Evolutionary conservation across 1,284 basidiomycete species (phyloP), one percentile per base, ranked within the genome.

Genomic region (Sanghuangporus baumii): DNA sequence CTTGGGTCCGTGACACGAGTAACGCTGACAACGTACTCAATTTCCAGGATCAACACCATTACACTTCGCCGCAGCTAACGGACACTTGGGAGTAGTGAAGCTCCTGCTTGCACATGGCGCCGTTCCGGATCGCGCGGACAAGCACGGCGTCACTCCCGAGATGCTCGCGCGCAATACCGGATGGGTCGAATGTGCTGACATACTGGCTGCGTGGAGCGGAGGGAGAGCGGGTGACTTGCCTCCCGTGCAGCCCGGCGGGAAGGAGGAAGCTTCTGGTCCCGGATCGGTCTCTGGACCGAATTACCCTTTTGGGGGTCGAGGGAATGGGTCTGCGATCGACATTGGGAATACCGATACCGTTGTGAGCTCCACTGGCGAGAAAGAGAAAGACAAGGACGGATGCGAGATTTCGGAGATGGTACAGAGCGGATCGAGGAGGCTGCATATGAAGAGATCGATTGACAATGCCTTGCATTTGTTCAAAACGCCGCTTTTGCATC

Each of bases 51-150:
- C 80, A 1, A 83, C 81, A 0, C 79, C 82, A 0, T 71, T 84
- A 0, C 82, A 84, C 67, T 84, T 83, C 66, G 82, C 82, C 9
- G 80, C 81, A 26, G 80, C 82, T 6, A 81, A 82, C 64, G 81
- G 81, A 8, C 80, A 84, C 68, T 70, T 74, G 2, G 65, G 69
- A 2, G 74, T 82, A 66, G 75, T 80, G 20, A 71, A 75, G 41
- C 74, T 82, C 40, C 73, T 84, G 16, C 75, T 84, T 18, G 74
- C 76, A 0, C 75, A 72, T 60, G 81, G 81, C 16, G 82, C 81
- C 1, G 71, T 76, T n/a, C 74, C 78, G 2, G 69, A 74, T 55
- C 74, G 75, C 62, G 67, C 71, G 6, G 81, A 83, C 67, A 82
- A 82, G 70, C 75, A 79, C 66, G 80, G 80, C 54, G 71, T 80